A percentile compares a stretch with the other conserved stretches of the same genome.
Conservation (phyloP, 2,329 filamentous ascomycete genomes). For the Colletotrichum truncatum region DNA sequence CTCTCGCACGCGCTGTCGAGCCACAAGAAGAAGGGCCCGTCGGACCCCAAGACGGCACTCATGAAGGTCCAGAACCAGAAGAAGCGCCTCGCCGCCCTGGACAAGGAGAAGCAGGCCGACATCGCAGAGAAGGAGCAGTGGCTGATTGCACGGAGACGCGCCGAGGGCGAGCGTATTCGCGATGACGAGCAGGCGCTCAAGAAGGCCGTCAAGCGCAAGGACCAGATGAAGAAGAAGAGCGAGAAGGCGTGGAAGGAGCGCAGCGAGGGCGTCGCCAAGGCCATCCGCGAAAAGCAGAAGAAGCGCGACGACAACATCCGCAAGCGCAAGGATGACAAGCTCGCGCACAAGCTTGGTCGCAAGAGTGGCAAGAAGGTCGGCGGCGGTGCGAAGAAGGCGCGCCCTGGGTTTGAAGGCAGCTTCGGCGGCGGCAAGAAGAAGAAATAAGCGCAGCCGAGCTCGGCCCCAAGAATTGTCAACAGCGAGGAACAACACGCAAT, state of each 20-base stretch:
- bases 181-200: slow-evolving; percentile 90
- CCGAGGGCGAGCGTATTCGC: slow-evolving; percentile 87
- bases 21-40: slow-evolving; percentile 80
- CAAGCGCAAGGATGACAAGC: slow-evolving; percentile 79
- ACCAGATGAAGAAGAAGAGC: slow-evolving; percentile 89
- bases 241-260: slow-evolving; percentile 87
- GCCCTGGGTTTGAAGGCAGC: slow-evolving; percentile 75
- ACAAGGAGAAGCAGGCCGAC: slow-evolving; percentile 82
- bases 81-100: slow-evolving; percentile 78
- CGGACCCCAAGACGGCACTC: slow-evolving; percentile 87
- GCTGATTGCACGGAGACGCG: slow-evolving; percentile 89
- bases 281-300: slow-evolving; percentile 81
- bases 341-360: slow-evolving; percentile 65
- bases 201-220: slow-evolving; percentile 94
- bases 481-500: not conserved
- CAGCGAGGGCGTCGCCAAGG: slow-evolving; percentile 75
- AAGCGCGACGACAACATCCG: slow-evolving; percentile 84
- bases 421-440: slow-evolving; percentile 67
- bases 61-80: slow-evolving; percentile 87
- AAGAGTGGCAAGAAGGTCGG: slow-evolving; percentile 59
- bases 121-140: slow-evolving; percentile 94
- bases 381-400: slow-evolving; percentile 54
- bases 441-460: too few species aligned
- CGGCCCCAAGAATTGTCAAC: not conserved
- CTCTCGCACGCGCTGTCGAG: slow-evolving; percentile 65